Base-by-base conservation (phyloP, 495 filamentous ascomycete species). In the Aspergillus kassunensis region DNA sequence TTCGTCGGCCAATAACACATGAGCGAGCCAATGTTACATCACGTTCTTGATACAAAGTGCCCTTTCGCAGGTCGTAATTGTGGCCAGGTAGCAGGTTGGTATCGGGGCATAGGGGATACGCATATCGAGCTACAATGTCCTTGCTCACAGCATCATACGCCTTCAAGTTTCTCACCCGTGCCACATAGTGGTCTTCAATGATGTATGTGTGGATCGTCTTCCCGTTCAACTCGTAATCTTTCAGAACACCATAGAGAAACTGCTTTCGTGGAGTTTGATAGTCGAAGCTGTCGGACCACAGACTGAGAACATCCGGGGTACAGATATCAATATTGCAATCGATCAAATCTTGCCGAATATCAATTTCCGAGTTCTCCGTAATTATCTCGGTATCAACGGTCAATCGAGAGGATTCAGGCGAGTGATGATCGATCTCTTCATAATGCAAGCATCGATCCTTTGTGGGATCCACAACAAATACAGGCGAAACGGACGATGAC, bases 281-380 rank as follows among this genome's bases (percentile, higher is more conserved):
- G 69, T 99, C 93, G 66, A 99, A 99, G 63, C 90, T 95, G 63
- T 99, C 93, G 6, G 90, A 91, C 89, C 93, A 99, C 51, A 96
- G 71, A 24, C 91, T 90, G 37, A 97, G 77, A 16, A 96, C 90
- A 59, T 97, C 93, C 0, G 91, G 90, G 0, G 95, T 96, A 68
- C 95, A 99, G 55, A 99, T 97, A 62, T 99, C 93, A 64, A 99
- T 92, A 48, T 85, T 88, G 60, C 89, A 93, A 70, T 99, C 95
- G 48, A 97, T 87, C 44, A 99, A 72, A 59, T 99, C 93, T 40
- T 85, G 78, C 4, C 92, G 86, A 23, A 96, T 70, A 52, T 95
- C 90, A 51, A 91, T 75, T 59, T 91, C 83, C 10, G 78, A 66
- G 56, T 86, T 76, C 9, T 69, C 65, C 12, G 77, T 72, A 1